These are phyloP conservation scores for Basidiobolus meristosporus DNA, from an alignment of 371 early-diverging fungal species.

Conservation along the genomic window DNA sequence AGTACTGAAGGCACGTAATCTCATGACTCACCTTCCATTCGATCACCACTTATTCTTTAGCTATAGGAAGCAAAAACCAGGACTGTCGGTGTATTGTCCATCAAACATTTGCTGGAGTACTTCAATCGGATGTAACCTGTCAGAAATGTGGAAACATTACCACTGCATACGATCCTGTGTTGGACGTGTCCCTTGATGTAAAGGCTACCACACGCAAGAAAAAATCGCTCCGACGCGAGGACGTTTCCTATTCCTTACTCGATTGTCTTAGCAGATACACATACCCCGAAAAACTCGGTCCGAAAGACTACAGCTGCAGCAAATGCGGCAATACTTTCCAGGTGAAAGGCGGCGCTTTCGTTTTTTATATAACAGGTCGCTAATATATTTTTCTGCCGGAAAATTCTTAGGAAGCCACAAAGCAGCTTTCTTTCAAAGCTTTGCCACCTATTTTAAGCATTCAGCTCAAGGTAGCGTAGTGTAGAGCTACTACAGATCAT, in stretches of 20 bases:
- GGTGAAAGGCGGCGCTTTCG: conserved; percentile 9
- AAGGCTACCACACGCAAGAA: conserved; percentile 12
- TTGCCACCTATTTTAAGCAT: conserved; percentile 78
- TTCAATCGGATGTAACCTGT: conserved; percentile 82
- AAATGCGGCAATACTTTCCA: conserved; percentile 40
- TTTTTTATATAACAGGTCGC: too few species aligned
- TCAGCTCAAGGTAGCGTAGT: conserved; percentile 56
- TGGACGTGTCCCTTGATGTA: conserved; percentile 81
- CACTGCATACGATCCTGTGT: conserved; percentile 65
- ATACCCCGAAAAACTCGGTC: conserved; percentile 41
- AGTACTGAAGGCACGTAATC: conserved; percentile 12
- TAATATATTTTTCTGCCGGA: too few species aligned
- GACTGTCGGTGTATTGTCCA: conserved; percentile 78
- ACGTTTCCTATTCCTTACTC: conserved; percentile 10
- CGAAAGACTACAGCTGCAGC: conserved; percentile 52
- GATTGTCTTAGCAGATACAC: conserved; percentile 49
- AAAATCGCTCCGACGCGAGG: conserved; percentile 2
- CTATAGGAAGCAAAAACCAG: conserved; percentile 9
- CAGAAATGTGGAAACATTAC: conserved; percentile 61
- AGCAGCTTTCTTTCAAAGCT: conserved; percentile 66
- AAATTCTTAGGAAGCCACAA: conserved; percentile 36
- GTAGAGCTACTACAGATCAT: too few species aligned
- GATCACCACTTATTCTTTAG: neutral
- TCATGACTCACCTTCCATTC: neutral
- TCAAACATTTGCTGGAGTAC: conserved; percentile 70